Base-by-base conservation (phyloP, 768 basidiomycete genomes). In the Pulveroboletus frians region DNA sequence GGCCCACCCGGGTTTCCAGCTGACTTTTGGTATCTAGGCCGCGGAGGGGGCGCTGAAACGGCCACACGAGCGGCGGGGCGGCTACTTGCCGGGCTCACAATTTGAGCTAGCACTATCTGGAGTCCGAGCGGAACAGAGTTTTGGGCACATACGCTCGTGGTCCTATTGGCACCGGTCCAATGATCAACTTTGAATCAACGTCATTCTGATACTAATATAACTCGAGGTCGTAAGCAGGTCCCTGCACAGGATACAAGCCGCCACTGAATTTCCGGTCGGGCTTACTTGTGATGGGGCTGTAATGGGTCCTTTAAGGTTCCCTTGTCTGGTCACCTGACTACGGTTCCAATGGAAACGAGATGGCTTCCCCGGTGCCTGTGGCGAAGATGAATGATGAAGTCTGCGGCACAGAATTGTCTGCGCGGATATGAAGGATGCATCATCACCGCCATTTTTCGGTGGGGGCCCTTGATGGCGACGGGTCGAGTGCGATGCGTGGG, bases 361-460 rank as follows among this genome's bases (percentile, higher is more conserved):
- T 47, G 31, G 46, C 36, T 58, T 52, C 53, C 61, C 60, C 61
- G 54, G 66, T 68, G 56, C 62, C 66, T 56, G 59, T 55, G 64
- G 65, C 59, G 42, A 55, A 41, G 42, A 31, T 51, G 52, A 58
- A 51, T 63, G 66, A 59, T 54, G 60, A 47, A 13, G 51, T 56
- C 64, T 61, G 65, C 63, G 63, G 63, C 52, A 10, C 39, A n/a
- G 53, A 41, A 46, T 9, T 37, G 54, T 45, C 52, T 57, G 56
- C 52, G 63, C 67, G 66, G 66, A 67, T 53, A 69, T 69, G 67
- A 67, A 54, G 35, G 41, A 6, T 49, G 54, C 39, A 50, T 43
- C 51, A 38, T 49, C 58, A 53, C 52, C 42, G 57, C 56, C 43
- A 17, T 38, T 37, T 52, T 39, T 34, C 38, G 34, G 39, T 55